These are phyloP conservation scores for Geranium incanum DNA, from an alignment of 441 rosid species.

Conservation along the genomic window DNA sequence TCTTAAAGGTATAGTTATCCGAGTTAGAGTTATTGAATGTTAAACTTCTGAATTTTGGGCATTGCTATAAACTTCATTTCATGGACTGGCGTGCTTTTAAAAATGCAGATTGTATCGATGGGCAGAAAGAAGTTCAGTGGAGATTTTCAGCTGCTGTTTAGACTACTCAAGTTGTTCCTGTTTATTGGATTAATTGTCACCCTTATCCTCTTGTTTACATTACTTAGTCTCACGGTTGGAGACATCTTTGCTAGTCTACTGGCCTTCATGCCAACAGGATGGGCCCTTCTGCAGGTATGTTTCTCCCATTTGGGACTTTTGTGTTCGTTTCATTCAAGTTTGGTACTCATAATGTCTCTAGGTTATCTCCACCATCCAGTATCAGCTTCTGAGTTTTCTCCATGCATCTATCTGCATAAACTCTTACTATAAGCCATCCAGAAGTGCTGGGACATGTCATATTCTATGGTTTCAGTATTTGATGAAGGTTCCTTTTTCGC, in stretches of 20 bases:
- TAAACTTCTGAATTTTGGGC: slow-evolving; percentile 6
- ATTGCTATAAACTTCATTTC: slow-evolving; percentile 1
- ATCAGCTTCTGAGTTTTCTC: background rate
- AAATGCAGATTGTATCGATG: slow-evolving; percentile 77
- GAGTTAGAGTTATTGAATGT: background rate
- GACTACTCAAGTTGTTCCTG: slow-evolving; percentile 68
- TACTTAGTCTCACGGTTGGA: slow-evolving; percentile 70
- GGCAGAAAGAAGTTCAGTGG: slow-evolving; percentile 96
- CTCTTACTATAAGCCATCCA: background rate
- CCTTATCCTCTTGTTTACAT: slow-evolving; percentile 56
- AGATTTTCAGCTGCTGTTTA: slow-evolving; percentile 94
- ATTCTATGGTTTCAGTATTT: background rate
- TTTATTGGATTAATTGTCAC: slow-evolving; percentile 56
- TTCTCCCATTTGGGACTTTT: background rate
- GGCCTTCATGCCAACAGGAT: slow-evolving; percentile 84
- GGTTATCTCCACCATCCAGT: background rate
- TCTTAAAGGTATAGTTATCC: slow-evolving; percentile 56
- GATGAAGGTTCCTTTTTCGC: background rate
- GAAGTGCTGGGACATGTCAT: background rate
- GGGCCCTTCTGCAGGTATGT: slow-evolving; percentile 83
- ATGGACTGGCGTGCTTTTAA: slow-evolving; percentile 4
- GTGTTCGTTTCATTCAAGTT: background rate
- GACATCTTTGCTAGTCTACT: slow-evolving; percentile 77
- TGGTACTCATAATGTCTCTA: background rate
- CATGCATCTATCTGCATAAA: background rate